These are phyloP conservation scores for Plantago major DNA, from an alignment of 257 asterid genomes.

Conservation along the genomic window DNA sequence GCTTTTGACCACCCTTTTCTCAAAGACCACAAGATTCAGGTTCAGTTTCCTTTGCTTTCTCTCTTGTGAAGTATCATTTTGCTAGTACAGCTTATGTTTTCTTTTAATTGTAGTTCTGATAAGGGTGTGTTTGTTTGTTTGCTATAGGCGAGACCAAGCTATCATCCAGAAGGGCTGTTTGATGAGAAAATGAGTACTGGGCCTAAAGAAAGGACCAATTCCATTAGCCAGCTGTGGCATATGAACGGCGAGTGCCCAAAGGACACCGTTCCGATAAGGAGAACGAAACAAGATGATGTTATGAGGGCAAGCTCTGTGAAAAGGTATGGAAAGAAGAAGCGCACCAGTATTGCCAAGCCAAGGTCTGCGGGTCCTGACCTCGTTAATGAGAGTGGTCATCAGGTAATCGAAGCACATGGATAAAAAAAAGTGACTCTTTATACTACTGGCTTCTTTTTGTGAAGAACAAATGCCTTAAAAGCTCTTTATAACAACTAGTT, in stretches of 20 bases:
- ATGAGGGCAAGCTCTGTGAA: conserved; percentile 79
- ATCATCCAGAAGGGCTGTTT: conserved; percentile 72
- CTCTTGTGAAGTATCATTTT: not conserved
- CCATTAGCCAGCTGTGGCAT: conserved; percentile 81
- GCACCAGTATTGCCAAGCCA: conserved; percentile 51
- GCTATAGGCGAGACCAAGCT: conserved; percentile 61
- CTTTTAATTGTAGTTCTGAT: conserved; percentile 6
- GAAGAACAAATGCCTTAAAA: conserved; percentile 9
- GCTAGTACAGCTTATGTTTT: no score
- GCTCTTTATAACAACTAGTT: conserved; percentile 3
- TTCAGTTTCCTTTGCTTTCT: conserved; percentile 12
- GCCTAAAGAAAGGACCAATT: conserved; percentile 32
- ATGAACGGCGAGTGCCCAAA: conserved; percentile 66
- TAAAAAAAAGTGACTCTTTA: conserved; percentile 10
- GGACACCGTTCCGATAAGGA: conserved; percentile 68
- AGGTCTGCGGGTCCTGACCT: conserved; percentile 73
- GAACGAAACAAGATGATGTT: conserved; percentile 75
- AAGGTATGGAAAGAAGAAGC: conserved; percentile 75
- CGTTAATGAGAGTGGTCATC: conserved; percentile 71
- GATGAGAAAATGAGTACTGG: conserved; percentile 42
- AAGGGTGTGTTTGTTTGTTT: not conserved
- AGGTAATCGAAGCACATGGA: conserved; percentile 38
- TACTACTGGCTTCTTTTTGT: not conserved
- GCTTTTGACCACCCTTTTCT: conserved; percentile 93
- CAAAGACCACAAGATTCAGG: conserved; percentile 93